phyloP scores from a whole-genome alignment of 2,329 filamentous ascomycete species.

The Exophiala xenobiotica region DNA sequence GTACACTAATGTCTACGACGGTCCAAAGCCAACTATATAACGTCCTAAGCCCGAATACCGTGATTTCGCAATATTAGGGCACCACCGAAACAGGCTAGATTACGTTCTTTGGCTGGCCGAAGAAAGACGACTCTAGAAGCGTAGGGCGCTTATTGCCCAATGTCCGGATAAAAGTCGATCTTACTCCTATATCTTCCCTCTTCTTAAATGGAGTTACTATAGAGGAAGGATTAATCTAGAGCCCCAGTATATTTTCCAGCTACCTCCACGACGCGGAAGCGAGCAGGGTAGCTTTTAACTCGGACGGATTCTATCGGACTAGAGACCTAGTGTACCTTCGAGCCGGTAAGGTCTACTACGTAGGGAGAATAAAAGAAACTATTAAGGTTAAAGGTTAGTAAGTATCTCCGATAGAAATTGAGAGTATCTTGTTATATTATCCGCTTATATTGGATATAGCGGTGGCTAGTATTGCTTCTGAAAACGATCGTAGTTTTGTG shows the following conservation, averaged over 20 bases:
- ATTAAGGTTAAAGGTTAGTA: constrained; percentile 50
- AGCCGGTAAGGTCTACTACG: constrained; percentile 41
- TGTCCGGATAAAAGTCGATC: constrained; percentile 32
- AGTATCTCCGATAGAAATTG: constrained; percentile 51
- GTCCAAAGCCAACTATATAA: constrained; percentile 42
- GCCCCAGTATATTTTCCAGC: constrained; percentile 37
- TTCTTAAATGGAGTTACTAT: constrained; percentile 34
- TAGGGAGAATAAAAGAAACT: constrained; percentile 45
- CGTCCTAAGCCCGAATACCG: constrained; percentile 42
- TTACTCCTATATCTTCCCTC: background rate
- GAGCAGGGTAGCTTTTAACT: constrained; percentile 32
- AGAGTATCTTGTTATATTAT: constrained; percentile 45
- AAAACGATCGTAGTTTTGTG: constrained; percentile 34
- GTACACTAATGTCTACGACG: constrained; percentile 48
- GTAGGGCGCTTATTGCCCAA: constrained; percentile 49
- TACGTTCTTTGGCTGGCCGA: constrained; percentile 34
- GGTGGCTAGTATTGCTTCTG: constrained; percentile 45
- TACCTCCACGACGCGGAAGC: constrained; percentile 42
- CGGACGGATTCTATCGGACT: constrained; percentile 45
- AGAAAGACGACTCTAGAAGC: constrained; percentile 47
- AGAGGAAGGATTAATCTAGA: constrained; percentile 43
- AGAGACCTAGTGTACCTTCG: constrained; percentile 43
- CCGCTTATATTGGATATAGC: constrained; percentile 47
- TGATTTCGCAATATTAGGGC: constrained; percentile 53
- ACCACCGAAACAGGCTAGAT: constrained; percentile 54